phyloP scores from a whole-genome alignment of 2,329 filamentous ascomycete species.

The Monosporascus sp. region DNA sequence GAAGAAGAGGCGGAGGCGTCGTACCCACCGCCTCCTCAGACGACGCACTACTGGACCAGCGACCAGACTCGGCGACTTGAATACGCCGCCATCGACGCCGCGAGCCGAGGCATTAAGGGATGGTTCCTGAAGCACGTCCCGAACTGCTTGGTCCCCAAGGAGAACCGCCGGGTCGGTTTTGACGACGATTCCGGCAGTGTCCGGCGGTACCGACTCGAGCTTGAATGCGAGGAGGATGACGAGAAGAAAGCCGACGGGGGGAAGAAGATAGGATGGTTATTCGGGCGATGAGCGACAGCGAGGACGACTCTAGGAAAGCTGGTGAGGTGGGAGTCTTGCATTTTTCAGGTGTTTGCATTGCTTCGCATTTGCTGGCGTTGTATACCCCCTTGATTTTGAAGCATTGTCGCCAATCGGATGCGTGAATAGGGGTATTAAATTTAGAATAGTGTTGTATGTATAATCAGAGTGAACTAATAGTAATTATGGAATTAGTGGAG shows the following conservation, averaged over 20 bases:
- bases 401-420: no score
- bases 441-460: no score
- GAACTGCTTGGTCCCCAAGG: conserved; percentile 52
- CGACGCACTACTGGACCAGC: conserved; percentile 63
- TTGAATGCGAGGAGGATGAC: conserved; percentile 41
- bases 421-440: no score
- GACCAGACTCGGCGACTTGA: conserved; percentile 57
- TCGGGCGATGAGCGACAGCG: conserved; percentile 11
- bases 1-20: conserved; percentile 14
- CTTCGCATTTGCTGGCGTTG: no score
- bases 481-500: no score
- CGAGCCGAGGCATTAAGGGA: conserved; percentile 53
- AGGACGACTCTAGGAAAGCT: background rate
- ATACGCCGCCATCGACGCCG: conserved; percentile 62
- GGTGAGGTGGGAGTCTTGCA: no score
- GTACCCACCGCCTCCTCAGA: conserved; percentile 47
- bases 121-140: conserved; percentile 55
- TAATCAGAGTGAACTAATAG: no score
- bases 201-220: conserved; percentile 54
- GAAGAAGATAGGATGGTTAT: conserved; percentile 26
- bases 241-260: conserved; percentile 12
- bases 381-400: no score
- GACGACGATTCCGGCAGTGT: conserved; percentile 61
- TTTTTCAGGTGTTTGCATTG: no score
- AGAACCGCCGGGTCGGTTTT: conserved; percentile 46